Percentiles rank a stretch among this genome's conserved stretches.
Evolutionary conservation across 257 asterid species (phyloP).

Genomic region (Petrea volubilis): DNA sequence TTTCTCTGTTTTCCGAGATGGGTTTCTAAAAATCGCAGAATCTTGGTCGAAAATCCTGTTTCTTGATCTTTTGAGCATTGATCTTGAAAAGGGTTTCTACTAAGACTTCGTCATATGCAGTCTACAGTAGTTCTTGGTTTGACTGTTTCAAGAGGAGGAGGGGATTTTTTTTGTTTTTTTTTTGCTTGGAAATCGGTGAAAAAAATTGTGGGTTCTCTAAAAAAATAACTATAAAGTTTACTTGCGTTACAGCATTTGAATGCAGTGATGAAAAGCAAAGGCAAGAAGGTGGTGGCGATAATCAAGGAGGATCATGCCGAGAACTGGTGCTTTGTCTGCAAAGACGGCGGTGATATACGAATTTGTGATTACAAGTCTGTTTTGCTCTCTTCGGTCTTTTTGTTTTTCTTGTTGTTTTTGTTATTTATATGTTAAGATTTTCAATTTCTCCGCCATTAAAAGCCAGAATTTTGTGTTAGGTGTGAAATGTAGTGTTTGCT

Average conservation of each 20-base stretch:
- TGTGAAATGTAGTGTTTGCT: not conserved
- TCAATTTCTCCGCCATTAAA: not conserved
- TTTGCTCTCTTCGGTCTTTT: not conserved
- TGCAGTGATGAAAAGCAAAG: constrained; percentile 42
- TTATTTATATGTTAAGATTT: not conserved
- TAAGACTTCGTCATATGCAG: not conserved
- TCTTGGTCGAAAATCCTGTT: not conserved
- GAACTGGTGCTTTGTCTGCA: constrained; percentile 78
- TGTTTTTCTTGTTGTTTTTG: not conserved
- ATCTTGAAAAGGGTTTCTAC: not conserved
- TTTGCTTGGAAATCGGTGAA: not conserved
- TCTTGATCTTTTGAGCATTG: not conserved
- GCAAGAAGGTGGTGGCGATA: constrained; percentile 19
- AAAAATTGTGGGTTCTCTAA: not conserved
- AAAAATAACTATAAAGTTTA: not conserved
- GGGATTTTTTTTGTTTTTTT: not conserved
- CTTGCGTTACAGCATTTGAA: not conserved
- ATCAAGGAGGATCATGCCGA: constrained; percentile 57
- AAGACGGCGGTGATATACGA: constrained; percentile 73
- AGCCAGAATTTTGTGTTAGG: not conserved
- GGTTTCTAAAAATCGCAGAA: not conserved
- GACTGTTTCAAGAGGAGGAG: not conserved
- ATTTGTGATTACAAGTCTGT: constrained; percentile 70
- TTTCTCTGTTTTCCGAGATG: not conserved
- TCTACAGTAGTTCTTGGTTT: not conserved